Evolutionary conservation across 2,329 filamentous ascomycete species (phyloP).

Genomic region (Paecilomyces niveus): DNA sequence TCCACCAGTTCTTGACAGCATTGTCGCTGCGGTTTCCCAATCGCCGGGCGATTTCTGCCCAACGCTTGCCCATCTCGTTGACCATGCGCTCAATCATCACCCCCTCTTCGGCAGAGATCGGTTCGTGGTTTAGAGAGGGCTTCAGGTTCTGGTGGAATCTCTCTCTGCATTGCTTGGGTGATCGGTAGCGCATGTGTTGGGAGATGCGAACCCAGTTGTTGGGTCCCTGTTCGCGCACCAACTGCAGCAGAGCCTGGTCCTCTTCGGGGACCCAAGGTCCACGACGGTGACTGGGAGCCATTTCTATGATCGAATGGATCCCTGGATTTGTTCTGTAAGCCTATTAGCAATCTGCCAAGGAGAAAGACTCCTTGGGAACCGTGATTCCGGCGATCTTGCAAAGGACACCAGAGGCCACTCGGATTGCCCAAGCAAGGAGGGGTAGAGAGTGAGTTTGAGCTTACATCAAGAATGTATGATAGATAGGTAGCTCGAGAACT

Average conservation of each 20-base stretch:
- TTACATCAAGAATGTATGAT: neutral
- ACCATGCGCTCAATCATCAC: slow-evolving; percentile 71
- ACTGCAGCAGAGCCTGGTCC: slow-evolving; percentile 61
- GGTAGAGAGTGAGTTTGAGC: neutral
- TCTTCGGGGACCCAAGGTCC: slow-evolving; percentile 79
- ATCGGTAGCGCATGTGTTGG: slow-evolving; percentile 64
- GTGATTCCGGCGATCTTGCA: neutral
- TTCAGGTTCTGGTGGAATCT: slow-evolving; percentile 92
- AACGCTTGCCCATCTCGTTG: slow-evolving; percentile 70
- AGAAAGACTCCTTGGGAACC: neutral
- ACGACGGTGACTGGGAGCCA: slow-evolving; percentile 54
- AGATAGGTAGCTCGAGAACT: neutral
- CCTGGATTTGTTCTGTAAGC: neutral
- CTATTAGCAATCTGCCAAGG: neutral
- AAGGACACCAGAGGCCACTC: neutral
- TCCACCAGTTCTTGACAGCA: slow-evolving; percentile 97
- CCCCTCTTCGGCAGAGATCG: slow-evolving; percentile 65
- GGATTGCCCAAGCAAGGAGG: neutral
- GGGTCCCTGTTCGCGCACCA: slow-evolving; percentile 65
- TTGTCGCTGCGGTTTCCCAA: slow-evolving; percentile 86
- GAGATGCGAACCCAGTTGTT: slow-evolving; percentile 90
- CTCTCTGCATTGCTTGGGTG: slow-evolving; percentile 92
- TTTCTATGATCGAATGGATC: slow-evolving; percentile 10
- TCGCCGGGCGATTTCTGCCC: slow-evolving; percentile 84
- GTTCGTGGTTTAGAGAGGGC: slow-evolving; percentile 63